Percentiles rank a stretch among this genome's conserved stretches.
Conservation (phyloP, 1,284 basidiomycete species). For the Fomitopsis palustris region DNA sequence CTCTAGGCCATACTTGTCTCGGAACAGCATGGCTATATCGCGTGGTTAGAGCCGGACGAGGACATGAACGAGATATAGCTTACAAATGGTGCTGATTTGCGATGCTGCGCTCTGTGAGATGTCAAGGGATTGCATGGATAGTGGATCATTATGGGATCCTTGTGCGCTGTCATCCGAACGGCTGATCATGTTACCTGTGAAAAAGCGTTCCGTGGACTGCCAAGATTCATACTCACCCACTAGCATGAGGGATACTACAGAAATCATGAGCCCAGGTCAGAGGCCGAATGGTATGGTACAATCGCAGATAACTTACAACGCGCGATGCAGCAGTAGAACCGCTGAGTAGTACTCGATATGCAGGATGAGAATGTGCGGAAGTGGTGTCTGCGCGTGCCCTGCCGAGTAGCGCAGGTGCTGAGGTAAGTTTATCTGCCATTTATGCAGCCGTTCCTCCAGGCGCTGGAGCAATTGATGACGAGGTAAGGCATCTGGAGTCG, state of each 20-base stretch:
- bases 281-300: background rate
- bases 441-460: constrained; percentile 68
- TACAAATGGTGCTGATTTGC: constrained; percentile 69
- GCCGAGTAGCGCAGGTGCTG: constrained; percentile 60
- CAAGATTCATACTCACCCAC: constrained; percentile 38
- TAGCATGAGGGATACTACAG: constrained; percentile 64
- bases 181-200: background rate
- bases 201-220: too few relatives aligned
- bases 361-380: constrained; percentile 66
- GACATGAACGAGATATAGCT: constrained; percentile 11
- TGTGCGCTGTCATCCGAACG: background rate
- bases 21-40: constrained; percentile 50
- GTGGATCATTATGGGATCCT: constrained; percentile 6
- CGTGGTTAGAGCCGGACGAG: background rate
- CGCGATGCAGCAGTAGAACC: constrained; percentile 74
- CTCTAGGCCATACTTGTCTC: constrained; percentile 60
- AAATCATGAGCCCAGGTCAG: constrained; percentile 6
- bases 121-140: constrained; percentile 63
- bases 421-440: constrained; percentile 74
- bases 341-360: constrained; percentile 80
- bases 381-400: constrained; percentile 47
- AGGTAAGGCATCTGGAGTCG: constrained; percentile 37
- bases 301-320: constrained; percentile 57
- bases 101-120: constrained; percentile 75
- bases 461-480: constrained; percentile 47